Base-by-base conservation (phyloP, 208 protist species). In the Endotrypanum monterogeii region DNA sequence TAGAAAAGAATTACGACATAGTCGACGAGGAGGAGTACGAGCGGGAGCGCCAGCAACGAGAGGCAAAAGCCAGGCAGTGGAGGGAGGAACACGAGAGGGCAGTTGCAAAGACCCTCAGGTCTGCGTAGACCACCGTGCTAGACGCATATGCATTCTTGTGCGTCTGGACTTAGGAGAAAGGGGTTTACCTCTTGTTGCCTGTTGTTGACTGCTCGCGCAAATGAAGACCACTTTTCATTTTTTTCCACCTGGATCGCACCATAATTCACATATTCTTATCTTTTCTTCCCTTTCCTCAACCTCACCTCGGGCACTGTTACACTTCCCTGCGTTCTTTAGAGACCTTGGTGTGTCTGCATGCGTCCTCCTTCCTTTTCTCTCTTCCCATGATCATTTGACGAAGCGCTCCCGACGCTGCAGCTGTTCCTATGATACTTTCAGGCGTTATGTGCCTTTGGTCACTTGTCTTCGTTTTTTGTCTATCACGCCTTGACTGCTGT, bases 1-100 rank as follows among this genome's bases (percentile, higher is more conserved):
- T 89, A 32, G 80, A 90, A 77, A 79, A 86, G 76, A 84, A 90
- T 69, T 87, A 89, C 76, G 76, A 84, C 70, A 83, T 87, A 30
- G 85, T 89, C 1, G 76, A 89, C 48, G 76, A 87, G 32, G 79
- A 73, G n/a, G 79, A 81, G 30, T 85, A 88, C 76, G 51, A 79
- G 56, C 67, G 73, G 72, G 69, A 70, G 28, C 87, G 87, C 25
- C 71, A 83, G 71, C 78, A 85, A 48, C 56, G 67, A 2, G 67
- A 82, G 81, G 73, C 83, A 69, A 71, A 71, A 58, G 55, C 41
- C 63, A 51, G 76, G 44, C 75, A 85, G 72, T 79, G 83, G 41
- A 79, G 68, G 73, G 79, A 81, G 71, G 83, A 85, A 46, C 76
- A 85, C 82, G 72, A 82, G 23, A 58, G 20, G 67, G 79, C 71